Conservation (phyloP, 139 green algal species). For the Astrephomene gubernaculifera region DNA sequence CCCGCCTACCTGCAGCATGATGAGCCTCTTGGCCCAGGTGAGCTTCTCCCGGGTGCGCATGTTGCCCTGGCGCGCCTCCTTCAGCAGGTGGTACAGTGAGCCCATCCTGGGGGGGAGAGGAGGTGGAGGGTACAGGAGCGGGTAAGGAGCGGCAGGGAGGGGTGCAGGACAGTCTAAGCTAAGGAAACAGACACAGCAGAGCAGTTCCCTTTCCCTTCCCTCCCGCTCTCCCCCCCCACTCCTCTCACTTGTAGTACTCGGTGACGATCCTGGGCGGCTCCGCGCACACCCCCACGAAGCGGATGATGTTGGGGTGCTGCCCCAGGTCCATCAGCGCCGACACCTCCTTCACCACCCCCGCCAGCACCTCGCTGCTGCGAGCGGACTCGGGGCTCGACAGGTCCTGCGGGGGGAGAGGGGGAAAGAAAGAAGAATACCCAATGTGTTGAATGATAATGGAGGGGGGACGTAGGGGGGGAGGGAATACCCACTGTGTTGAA, state of each 20-base stretch:
- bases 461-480: too few species aligned
- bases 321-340: constrained; percentile 49
- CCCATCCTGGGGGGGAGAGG: constrained; percentile 14
- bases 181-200: not conserved
- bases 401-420: not conserved
- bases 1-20: constrained; percentile 34
- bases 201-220: not conserved
- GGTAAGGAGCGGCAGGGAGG: not conserved
- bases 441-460: too few species aligned
- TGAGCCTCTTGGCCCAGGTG: constrained; percentile 23
- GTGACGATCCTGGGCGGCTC: constrained; percentile 70
- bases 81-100: constrained; percentile 20
- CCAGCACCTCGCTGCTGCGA: constrained; percentile 26
- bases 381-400: not conserved
- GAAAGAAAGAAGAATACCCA: too few species aligned
- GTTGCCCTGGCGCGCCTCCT: constrained; percentile 36
- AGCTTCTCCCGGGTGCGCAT: constrained; percentile 29
- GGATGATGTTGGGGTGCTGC: constrained; percentile 68
- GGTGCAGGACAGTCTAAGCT: too few species aligned
- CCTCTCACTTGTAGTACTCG: constrained; percentile 65
- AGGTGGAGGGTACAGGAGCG: not conserved
- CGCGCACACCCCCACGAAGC: constrained; percentile 66
- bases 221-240: not conserved
- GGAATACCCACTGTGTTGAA: too few species aligned
- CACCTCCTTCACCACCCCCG: constrained; percentile 58